phyloP scores from a whole-genome alignment of 768 basidiomycete genomes.

The Exidia glandulosa region DNA sequence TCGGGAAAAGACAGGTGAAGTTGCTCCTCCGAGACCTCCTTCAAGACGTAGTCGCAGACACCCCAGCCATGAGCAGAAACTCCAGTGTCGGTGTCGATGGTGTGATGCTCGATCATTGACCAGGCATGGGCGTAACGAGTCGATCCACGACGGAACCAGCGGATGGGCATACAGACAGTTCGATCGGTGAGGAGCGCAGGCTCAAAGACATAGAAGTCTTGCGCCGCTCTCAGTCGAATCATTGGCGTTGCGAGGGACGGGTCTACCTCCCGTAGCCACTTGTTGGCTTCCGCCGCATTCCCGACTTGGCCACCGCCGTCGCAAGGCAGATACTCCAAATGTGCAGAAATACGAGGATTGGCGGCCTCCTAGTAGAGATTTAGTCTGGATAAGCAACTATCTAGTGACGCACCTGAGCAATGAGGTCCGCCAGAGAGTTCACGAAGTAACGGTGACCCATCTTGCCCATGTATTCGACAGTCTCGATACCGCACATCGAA shows the following conservation, averaged over 20 bases:
- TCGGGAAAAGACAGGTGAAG: no score
- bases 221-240: conserved; percentile 11
- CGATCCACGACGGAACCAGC: conserved; percentile 14
- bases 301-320: conserved; percentile 14
- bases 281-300: conserved; percentile 15
- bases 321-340: conserved; percentile 24
- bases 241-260: conserved; percentile 18
- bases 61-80: background rate
- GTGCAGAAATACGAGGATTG: conserved; percentile 22
- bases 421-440: conserved; percentile 20
- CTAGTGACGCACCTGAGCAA: conserved; percentile 17
- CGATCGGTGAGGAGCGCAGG: conserved; percentile 14
- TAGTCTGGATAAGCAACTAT: background rate
- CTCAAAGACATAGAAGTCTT: conserved; percentile 22
- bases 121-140: background rate
- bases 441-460: conserved; percentile 23
- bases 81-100: background rate
- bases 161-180: conserved; percentile 12
- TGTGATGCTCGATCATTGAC: background rate
- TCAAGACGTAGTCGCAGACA: background rate
- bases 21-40: background rate
- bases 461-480: conserved; percentile 19
- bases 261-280: conserved; percentile 21
- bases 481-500: conserved; percentile 21
- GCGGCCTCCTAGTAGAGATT: conserved; percentile 25